Evolutionary conservation across 2,329 filamentous ascomycete genomes (phyloP).

Genomic region (Aspergillus japonicus): DNA sequence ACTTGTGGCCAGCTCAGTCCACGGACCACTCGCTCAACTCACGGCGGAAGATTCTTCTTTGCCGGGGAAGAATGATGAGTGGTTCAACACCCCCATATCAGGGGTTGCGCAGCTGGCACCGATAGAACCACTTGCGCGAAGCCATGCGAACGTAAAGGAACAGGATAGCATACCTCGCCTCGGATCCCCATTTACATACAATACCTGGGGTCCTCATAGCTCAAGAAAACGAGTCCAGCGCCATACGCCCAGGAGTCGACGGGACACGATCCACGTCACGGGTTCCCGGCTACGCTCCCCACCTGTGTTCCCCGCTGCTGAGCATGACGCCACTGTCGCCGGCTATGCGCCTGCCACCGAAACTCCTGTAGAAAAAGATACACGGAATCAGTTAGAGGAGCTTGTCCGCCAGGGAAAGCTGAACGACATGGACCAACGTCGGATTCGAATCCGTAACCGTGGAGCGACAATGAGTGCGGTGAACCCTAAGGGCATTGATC

Average conservation of each 20-base stretch:
- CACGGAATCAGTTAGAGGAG: conserved; percentile 55
- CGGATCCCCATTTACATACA: conserved; percentile 51
- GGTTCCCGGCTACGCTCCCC: conserved; percentile 51
- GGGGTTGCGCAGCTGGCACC: conserved; percentile 6
- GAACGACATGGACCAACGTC: conserved; percentile 53
- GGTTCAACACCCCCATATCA: conserved; percentile 38
- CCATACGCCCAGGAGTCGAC: conserved; percentile 34
- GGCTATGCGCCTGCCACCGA: conserved; percentile 41
- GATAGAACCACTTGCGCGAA: conserved; percentile 14
- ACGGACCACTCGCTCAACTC: conserved; percentile 36
- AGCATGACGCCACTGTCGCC: conserved; percentile 36
- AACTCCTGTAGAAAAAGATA: conserved; percentile 57
- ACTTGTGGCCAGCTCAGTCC: conserved; percentile 43
- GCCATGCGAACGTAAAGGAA: conserved; percentile 16
- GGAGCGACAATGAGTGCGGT: conserved; percentile 62
- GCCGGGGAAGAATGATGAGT: conserved; percentile 28
- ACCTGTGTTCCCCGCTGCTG: conserved; percentile 53
- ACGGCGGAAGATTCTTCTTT: conserved; percentile 29
- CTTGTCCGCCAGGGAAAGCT: conserved; percentile 37
- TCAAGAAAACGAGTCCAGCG: conserved; percentile 33
- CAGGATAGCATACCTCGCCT: conserved; percentile 41
- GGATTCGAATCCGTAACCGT: conserved; percentile 60
- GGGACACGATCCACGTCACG: conserved; percentile 47
- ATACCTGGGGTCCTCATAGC: conserved; percentile 49
- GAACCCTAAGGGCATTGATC: conserved; percentile 52